A percentile compares a stretch with the other conserved stretches of the same genome.
Evolutionary conservation across 129 eudicot genomes (phyloP).

Genomic region (Erigeron canadensis): DNA sequence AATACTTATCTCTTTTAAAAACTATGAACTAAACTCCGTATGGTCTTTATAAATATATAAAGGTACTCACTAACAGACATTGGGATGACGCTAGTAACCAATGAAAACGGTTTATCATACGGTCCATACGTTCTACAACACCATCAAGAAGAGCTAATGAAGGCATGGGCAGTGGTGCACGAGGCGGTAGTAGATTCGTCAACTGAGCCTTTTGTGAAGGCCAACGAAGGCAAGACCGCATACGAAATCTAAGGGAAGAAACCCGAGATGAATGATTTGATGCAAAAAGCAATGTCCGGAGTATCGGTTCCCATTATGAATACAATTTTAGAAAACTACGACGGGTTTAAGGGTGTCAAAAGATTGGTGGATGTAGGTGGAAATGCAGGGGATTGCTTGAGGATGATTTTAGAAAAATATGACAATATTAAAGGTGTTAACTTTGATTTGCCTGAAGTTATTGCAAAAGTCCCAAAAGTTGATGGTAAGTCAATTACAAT

Average conservation of each 20-base stretch:
- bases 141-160: constrained; percentile 50
- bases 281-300: constrained; percentile 50
- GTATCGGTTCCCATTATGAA: constrained; percentile 49
- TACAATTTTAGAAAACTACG: constrained; percentile 35
- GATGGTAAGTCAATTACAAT: constrained; percentile 27
- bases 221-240: constrained; percentile 45
- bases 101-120: constrained; percentile 44
- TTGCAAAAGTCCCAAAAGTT: constrained; percentile 47
- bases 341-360: constrained; percentile 46
- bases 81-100: constrained; percentile 44
- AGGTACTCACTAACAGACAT: constrained; percentile 43
- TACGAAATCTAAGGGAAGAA: constrained; percentile 41
- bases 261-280: constrained; percentile 42
- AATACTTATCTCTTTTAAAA: too few relatives aligned
- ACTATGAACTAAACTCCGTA: too few relatives aligned
- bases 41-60: too few relatives aligned
- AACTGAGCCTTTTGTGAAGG: constrained; percentile 46
- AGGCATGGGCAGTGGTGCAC: constrained; percentile 52
- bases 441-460: constrained; percentile 58
- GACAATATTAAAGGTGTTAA: constrained; percentile 40
- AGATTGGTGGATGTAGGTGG: constrained; percentile 61
- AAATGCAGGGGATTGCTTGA: constrained; percentile 60
- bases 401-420: constrained; percentile 44
- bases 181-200: constrained; percentile 48
- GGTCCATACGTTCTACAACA: constrained; percentile 53